Conservation (phyloP, 1,139 yeast genomes). For the Taiozyma sp. region DNA sequence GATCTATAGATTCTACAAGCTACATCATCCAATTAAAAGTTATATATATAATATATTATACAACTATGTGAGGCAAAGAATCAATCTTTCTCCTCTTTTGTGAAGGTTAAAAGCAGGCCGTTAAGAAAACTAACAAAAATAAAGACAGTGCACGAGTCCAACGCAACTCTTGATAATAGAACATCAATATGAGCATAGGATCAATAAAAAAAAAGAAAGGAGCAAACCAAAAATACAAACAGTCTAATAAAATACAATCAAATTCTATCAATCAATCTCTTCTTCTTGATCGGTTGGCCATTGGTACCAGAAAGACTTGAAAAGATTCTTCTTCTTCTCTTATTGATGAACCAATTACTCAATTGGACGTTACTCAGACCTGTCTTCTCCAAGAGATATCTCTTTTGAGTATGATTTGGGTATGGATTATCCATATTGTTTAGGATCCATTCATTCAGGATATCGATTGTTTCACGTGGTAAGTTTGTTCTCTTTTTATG, state of each 20-base stretch:
- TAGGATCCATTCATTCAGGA: constrained; percentile 77
- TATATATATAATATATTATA: no score
- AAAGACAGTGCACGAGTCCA: no score
- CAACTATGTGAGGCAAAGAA: neutral
- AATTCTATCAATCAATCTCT: constrained; percentile 33
- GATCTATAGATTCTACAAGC: no score
- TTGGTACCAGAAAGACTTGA: constrained; percentile 23
- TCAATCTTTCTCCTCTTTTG: neutral
- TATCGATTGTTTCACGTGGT: constrained; percentile 84
- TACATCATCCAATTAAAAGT: no score
- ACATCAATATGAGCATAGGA: neutral
- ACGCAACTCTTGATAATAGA: neutral
- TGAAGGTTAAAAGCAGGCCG: no score
- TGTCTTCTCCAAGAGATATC: constrained; percentile 70
- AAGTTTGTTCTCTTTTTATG: constrained; percentile 61
- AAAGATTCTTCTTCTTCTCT: constrained; percentile 75
- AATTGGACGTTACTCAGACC: constrained; percentile 89
- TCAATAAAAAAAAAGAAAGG: no score
- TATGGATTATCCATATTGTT: constrained; percentile 88
- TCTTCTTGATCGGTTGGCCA: constrained; percentile 24
- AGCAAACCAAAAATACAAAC: neutral
- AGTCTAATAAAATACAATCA: neutral
- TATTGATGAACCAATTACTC: constrained; percentile 96
- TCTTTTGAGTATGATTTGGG: constrained; percentile 87
- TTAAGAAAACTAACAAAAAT: no score